Evolutionary conservation across 768 basidiomycete genomes (phyloP).

Genomic region (Xerocomellus amylosporus): DNA sequence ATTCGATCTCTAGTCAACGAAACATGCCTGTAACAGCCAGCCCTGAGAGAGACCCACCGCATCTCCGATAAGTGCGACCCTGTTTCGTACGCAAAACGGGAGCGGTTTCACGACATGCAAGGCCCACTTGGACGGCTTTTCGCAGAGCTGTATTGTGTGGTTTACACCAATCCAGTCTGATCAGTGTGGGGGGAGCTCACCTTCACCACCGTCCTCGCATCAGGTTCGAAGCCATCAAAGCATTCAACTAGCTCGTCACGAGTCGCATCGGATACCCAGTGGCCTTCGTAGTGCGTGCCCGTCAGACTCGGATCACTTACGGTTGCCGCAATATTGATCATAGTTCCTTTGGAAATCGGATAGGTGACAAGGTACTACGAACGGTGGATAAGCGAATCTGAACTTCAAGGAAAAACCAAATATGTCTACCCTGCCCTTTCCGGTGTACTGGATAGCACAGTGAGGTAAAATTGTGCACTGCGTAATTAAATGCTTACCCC

Average conservation of each 20-base stretch:
- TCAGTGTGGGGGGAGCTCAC: no score
- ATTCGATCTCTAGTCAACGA: neutral
- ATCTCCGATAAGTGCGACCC: no score
- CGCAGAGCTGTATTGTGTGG: slow-evolving; percentile 29
- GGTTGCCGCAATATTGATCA: slow-evolving; percentile 38
- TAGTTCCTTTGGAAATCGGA: slow-evolving; percentile 36
- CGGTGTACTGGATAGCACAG: slow-evolving; percentile 12
- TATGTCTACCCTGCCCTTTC: slow-evolving; percentile 7
- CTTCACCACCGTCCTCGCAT: slow-evolving; percentile 2
- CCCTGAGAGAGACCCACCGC: slow-evolving; percentile 24
- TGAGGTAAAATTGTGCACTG: slow-evolving; percentile 1
- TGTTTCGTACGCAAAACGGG: no score
- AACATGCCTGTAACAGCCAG: no score
- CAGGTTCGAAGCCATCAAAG: no score
- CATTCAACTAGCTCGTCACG: no score
- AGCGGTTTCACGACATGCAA: slow-evolving; percentile 35
- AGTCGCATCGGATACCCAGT: slow-evolving; percentile 25
- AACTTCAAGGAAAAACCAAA: no score
- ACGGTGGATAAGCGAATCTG: neutral
- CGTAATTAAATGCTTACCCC: slow-evolving; percentile 17
- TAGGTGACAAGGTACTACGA: slow-evolving; percentile 39
- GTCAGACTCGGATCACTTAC: slow-evolving; percentile 27
- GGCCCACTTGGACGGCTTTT: slow-evolving; percentile 42
- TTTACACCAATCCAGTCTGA: neutral
- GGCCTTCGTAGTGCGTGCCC: slow-evolving; percentile 32